These are phyloP conservation scores for Trichosporon coremiiforme DNA, from an alignment of 1,284 basidiomycete genomes.

Conservation along the genomic window DNA sequence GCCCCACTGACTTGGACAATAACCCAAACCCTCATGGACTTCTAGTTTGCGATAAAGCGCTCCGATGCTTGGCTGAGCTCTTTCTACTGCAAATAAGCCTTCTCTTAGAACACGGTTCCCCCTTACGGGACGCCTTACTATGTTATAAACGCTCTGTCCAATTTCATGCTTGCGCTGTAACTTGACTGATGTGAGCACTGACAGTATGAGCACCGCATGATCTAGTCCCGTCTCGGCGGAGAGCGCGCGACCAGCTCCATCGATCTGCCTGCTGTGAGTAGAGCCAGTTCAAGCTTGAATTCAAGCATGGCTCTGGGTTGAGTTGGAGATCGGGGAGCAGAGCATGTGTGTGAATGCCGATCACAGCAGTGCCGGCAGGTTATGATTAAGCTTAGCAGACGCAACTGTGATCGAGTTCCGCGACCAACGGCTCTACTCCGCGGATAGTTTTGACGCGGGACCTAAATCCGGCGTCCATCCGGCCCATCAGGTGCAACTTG, in stretches of 20 bases:
- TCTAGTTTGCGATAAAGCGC: conserved; percentile 6
- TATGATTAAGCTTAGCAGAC: background rate
- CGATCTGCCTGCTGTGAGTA: background rate
- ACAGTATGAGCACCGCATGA: too few species aligned
- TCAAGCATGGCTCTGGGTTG: too few species aligned
- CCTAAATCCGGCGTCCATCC: too few species aligned
- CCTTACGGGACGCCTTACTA: background rate
- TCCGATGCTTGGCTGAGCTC: conserved; percentile 16
- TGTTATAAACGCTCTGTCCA: conserved; percentile 3
- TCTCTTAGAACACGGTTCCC: conserved; percentile 8
- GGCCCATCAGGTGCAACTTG: too few species aligned
- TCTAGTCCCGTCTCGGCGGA: too few species aligned
- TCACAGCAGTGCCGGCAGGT: background rate
- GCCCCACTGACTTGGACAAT: background rate
- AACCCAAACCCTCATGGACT: background rate
- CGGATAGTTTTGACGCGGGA: too few species aligned
- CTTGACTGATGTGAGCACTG: background rate
- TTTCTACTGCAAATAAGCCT: background rate
- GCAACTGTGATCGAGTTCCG: background rate
- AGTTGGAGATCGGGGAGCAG: background rate
- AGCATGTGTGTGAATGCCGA: too few species aligned
- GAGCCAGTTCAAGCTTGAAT: background rate
- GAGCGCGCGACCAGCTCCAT: background rate
- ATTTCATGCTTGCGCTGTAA: too few species aligned
- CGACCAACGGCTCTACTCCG: too few species aligned